Conservation (phyloP, 371 early-diverging fungal genomes). For the Mucor sp. region DNA sequence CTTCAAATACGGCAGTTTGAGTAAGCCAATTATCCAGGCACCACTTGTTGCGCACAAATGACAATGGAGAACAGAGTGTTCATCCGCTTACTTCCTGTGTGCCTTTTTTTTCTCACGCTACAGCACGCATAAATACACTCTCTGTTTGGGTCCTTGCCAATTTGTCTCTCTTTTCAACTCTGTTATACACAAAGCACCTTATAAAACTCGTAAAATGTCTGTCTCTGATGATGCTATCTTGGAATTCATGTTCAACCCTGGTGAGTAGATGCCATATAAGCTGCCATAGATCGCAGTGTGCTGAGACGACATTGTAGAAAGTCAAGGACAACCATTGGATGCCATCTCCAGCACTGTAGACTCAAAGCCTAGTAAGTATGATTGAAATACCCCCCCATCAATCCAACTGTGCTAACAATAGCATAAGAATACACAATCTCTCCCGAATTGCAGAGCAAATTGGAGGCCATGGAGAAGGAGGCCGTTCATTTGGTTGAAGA, state of each 20-base stretch:
- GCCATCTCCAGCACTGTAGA: conserved; percentile 30
- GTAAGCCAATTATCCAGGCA: too few species aligned
- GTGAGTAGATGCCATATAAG: conserved; percentile 15
- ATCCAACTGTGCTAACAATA: background rate
- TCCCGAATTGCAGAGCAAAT: conserved; percentile 23
- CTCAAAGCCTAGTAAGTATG: conserved; percentile 27
- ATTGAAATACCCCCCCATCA: background rate
- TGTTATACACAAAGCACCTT: background rate
- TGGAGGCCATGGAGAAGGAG: conserved; percentile 53
- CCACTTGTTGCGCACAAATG: background rate
- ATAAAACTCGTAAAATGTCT: conserved; percentile 2
- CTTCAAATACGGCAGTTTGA: too few species aligned
- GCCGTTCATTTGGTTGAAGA: conserved; percentile 53
- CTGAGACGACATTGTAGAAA: conserved; percentile 18
- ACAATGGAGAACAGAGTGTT: background rate
- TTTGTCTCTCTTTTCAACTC: background rate
- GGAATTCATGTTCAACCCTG: conserved; percentile 52
- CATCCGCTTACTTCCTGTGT: conserved; percentile 23
- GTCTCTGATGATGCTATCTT: conserved; percentile 49
- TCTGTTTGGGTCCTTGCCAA: background rate
- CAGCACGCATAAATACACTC: background rate
- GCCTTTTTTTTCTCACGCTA: conserved; percentile 21
- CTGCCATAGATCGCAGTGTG: too few species aligned
- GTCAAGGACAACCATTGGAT: conserved; percentile 42
- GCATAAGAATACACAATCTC: conserved; percentile 33